Base-by-base conservation (phyloP, 257 asterid genomes). In the Solanum boliviense region DNA sequence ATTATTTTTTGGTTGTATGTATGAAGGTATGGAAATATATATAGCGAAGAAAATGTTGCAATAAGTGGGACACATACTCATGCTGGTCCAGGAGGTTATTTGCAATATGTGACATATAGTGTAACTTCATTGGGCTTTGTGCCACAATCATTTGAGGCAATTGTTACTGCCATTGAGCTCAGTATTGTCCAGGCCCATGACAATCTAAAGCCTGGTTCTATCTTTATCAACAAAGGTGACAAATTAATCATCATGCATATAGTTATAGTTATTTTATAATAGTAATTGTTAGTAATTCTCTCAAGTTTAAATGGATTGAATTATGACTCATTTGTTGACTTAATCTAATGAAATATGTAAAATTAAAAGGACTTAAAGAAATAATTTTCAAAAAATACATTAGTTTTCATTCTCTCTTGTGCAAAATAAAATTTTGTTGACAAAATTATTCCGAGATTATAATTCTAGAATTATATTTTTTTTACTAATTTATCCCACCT, bases 51-150 rank as follows among this genome's bases (percentile, higher is more conserved):
- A 2, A 94, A 94, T 18, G 87, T 94, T 72, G 95, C 96, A 34
- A 93, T 94, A 72, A 94, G 96, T 88, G 96, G 96, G 9, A 94
- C 90, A 34, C 96, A 94, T 86, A 92, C 95, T 31, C 95, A 94
- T 89, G 96, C 96, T 41, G 96, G 94, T 9, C 95, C 96, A 15
- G 96, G 96, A 71, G 96, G 96, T 7, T 94, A 94, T 79, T 88
- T 94, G 88, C 96, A 92, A 85, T 94, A 94, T 34, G 90, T 94
- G 29, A 91, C 93, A 4, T 94, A 93, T 31, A 88, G 89, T 1
- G 31, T 94, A 27, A 94, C 96, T 27, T 93, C 96, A 25, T 92
- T 94, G 8, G 96, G 96, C 76, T 93, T 94, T 89, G 92, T 94
- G 65, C 93, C 89, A 23, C 96, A 94, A 39, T 94, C 96, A 65